Base-by-base conservation (phyloP, 164 flowering plant species). In the Magnolia officinalis region DNA sequence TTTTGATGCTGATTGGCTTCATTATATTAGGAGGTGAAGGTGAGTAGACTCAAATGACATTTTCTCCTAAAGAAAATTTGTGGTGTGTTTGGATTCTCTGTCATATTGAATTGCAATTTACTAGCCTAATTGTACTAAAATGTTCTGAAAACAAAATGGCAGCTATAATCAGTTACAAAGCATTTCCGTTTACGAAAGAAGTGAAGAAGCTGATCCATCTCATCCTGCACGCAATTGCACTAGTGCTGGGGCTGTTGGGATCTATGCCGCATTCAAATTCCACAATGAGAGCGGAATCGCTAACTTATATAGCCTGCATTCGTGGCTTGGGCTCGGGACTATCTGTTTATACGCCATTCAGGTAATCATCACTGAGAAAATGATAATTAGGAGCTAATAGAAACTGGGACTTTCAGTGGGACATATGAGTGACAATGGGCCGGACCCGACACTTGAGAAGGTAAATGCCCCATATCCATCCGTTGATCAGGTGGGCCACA, bases 1-100 rank as follows among this genome's bases (percentile, higher is more conserved):
- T 94, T 70, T 75, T 96, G 70, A 91, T 90, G 97, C 82, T 94
- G n/a, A 90, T 94, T 79, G 98, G 98, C 75, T 86, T 96, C 16
- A 83, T 96, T 73, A 86, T 96, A 74, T n/a, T 94, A 1, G 98
- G 97, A 71, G 96, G 99, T 37, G 94, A 96, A 96, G 98, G 99
- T 94, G 84, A 85, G 78, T 69, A 20, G 8, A 65, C 8, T 29
- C 9, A 11, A 73, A 29, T 4, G 6, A 14, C 18, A 55, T 2
- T 59, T 18, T 63, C 58, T 20, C 63, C 61, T 16, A 9, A 55
- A 55, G 61, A 11, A 55, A 55, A 55, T 16, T 11, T 10, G 10
- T 11, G 18, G 61, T 11, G 10, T 2, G 61, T 9, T 55, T 55
- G 61, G 18, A 55, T 55, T 11, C 13, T 55, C 13, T 55, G 0